Evolutionary conservation across 768 basidiomycete genomes (phyloP).

Genomic region (Suillus americanus): DNA sequence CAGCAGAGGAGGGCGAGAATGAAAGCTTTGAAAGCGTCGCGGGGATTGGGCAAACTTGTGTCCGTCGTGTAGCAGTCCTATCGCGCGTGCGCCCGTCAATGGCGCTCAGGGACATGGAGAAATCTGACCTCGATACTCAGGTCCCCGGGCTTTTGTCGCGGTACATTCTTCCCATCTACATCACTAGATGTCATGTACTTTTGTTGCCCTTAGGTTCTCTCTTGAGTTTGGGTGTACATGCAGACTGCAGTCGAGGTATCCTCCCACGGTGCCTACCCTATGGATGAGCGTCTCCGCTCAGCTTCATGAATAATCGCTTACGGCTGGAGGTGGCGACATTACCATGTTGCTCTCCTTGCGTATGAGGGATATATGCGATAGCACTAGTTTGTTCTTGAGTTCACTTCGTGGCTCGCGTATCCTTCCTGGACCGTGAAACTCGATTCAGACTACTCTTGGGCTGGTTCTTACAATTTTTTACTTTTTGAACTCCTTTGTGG

Average conservation of each 20-base stretch:
- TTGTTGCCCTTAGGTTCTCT: neutral
- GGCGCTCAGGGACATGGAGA: neutral
- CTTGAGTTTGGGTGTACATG: neutral
- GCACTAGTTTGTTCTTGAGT: slow-evolving; percentile 25
- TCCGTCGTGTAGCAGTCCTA: slow-evolving; percentile 6
- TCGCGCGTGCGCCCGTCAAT: slow-evolving; percentile 1
- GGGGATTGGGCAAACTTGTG: slow-evolving; percentile 44
- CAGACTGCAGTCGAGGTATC: neutral
- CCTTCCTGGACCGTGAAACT: slow-evolving; percentile 22
- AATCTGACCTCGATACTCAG: neutral
- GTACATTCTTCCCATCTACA: neutral
- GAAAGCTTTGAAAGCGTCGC: slow-evolving; percentile 51
- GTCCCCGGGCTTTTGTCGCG: neutral
- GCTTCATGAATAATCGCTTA: too few relatives aligned
- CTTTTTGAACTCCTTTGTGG: slow-evolving; percentile 8
- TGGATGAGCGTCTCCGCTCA: neutral
- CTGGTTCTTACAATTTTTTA: slow-evolving; percentile 12
- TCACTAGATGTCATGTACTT: neutral
- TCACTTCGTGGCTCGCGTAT: slow-evolving; percentile 25
- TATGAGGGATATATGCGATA: slow-evolving; percentile 16
- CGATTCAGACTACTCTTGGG: slow-evolving; percentile 32
- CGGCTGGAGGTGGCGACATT: neutral
- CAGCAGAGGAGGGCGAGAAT: slow-evolving; percentile 33
- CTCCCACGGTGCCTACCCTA: neutral
- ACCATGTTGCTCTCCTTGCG: slow-evolving; percentile 12